Conservation (phyloP, 495 filamentous ascomycete genomes). For the Articulospora tetracladia region DNA sequence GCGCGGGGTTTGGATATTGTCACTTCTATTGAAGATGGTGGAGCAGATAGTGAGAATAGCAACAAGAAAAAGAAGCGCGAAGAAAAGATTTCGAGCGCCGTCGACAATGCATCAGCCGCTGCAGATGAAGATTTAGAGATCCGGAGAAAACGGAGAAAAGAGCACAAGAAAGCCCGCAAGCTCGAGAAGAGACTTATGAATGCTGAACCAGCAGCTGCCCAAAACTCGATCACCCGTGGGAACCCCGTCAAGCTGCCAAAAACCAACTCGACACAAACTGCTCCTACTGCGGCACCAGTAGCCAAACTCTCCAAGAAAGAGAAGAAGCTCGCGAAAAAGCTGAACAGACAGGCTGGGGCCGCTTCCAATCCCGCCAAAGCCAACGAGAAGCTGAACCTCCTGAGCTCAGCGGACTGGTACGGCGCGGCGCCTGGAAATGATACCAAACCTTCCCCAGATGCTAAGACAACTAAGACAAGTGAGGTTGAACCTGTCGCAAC, state of each 20-base stretch:
- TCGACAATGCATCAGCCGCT: not conserved
- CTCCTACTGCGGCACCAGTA: too few species aligned
- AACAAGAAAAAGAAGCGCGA: not conserved
- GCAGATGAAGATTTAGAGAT: not conserved
- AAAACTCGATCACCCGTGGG: not conserved
- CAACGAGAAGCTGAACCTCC: not conserved
- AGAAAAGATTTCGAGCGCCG: not conserved
- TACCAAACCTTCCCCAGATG: not conserved
- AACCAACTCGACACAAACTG: not conserved
- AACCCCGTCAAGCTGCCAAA: not conserved
- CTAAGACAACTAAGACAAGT: not conserved
- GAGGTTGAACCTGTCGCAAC: not conserved
- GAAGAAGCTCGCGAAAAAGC: not conserved
- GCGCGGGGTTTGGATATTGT: not conserved
- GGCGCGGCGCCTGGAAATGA: not conserved
- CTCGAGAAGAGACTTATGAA: not conserved
- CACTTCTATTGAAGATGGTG: not conserved
- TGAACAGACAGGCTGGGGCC: not conserved
- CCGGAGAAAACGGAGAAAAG: not conserved
- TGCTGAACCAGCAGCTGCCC: not conserved
- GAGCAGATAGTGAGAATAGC: not conserved
- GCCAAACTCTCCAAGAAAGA: not conserved
- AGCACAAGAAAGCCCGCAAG: conserved; percentile 6
- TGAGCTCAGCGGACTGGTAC: not conserved
- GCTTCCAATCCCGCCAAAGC: not conserved